These are phyloP conservation scores for Hypericum androsaemum DNA, from an alignment of 345 rosid species.

Conservation along the genomic window DNA sequence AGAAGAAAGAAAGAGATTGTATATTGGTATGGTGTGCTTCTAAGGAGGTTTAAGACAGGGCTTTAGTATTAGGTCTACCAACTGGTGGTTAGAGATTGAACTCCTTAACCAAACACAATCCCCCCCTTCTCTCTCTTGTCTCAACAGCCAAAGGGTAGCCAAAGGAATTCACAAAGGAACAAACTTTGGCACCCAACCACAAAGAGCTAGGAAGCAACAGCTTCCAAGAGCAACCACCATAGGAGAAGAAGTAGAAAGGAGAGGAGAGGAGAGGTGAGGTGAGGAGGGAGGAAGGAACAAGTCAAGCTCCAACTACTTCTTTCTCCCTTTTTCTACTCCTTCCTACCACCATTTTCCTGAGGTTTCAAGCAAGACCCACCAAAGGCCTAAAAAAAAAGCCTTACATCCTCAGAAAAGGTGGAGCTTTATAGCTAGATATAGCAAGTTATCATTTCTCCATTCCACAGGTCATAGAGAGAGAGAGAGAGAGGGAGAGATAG, in stretches of 20 bases:
- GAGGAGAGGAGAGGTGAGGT: too few relatives aligned
- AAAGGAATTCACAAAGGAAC: too few relatives aligned
- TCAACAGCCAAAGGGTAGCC: too few relatives aligned
- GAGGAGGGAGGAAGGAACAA: too few relatives aligned
- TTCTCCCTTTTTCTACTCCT: neutral
- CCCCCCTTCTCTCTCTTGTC: conserved; percentile 4
- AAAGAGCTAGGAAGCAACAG: too few relatives aligned
- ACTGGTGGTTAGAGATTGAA: conserved; percentile 81
- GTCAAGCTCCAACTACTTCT: too few relatives aligned
- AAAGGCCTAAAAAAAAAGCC: conserved; percentile 11
- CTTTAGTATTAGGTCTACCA: conserved; percentile 98
- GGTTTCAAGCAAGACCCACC: conserved; percentile 22
- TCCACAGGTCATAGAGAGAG: neutral
- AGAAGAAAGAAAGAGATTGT: conserved; percentile 11
- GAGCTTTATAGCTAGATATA: conserved; percentile 6
- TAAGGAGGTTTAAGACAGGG: conserved; percentile 38
- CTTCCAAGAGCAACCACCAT: too few relatives aligned
- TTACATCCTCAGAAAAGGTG: conserved; percentile 7
- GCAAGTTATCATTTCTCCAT: conserved; percentile 19
- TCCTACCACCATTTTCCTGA: conserved; percentile 5
- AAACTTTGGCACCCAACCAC: too few relatives aligned
- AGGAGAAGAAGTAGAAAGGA: too few relatives aligned
- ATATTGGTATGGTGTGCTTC: conserved; percentile 6
- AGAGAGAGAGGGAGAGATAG: conserved; percentile 11
- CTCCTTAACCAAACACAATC: conserved; percentile 53